Percentiles rank a stretch among this genome's conserved stretches.
Conservation (phyloP, 257 asterid genomes). For the Jasminum sambac region DNA sequence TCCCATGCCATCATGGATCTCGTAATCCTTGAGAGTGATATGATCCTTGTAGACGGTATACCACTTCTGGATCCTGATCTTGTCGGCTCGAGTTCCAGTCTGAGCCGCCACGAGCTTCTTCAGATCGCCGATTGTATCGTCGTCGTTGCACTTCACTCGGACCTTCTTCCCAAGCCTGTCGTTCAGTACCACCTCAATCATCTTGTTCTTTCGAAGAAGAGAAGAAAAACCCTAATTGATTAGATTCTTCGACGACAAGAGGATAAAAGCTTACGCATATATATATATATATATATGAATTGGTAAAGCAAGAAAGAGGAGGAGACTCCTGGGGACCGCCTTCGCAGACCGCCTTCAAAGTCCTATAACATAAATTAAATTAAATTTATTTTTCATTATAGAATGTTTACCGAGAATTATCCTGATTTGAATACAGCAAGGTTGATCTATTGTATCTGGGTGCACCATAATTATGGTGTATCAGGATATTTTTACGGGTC, state of each 20-base stretch:
- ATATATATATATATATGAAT: too few relatives aligned
- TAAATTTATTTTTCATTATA: too few relatives aligned
- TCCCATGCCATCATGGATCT: slow-evolving; percentile 89
- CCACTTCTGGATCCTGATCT: slow-evolving; percentile 19
- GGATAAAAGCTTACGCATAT: background rate
- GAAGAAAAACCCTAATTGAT: background rate
- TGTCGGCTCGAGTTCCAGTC: slow-evolving; percentile 19
- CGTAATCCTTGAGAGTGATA: slow-evolving; percentile 79
- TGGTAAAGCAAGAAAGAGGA: background rate
- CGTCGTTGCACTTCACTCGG: slow-evolving; percentile 19
- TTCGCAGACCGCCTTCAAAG: too few relatives aligned
- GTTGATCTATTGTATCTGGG: too few relatives aligned
- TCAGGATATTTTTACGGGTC: too few relatives aligned
- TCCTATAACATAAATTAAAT: too few relatives aligned
- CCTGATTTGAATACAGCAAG: too few relatives aligned
- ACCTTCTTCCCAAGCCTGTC: slow-evolving; percentile 11
- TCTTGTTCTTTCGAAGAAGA: background rate
- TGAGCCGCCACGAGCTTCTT: slow-evolving; percentile 20
- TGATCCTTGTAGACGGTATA: slow-evolving; percentile 35
- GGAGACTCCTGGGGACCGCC: background rate
- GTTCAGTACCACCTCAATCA: slow-evolving; percentile 17
- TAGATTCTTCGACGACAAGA: background rate
- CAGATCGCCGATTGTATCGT: slow-evolving; percentile 14
- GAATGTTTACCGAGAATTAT: too few relatives aligned
- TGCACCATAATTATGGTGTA: too few relatives aligned